Evolutionary conservation across 345 rosid species (phyloP).

Genomic region (Aegle marmelos): DNA sequence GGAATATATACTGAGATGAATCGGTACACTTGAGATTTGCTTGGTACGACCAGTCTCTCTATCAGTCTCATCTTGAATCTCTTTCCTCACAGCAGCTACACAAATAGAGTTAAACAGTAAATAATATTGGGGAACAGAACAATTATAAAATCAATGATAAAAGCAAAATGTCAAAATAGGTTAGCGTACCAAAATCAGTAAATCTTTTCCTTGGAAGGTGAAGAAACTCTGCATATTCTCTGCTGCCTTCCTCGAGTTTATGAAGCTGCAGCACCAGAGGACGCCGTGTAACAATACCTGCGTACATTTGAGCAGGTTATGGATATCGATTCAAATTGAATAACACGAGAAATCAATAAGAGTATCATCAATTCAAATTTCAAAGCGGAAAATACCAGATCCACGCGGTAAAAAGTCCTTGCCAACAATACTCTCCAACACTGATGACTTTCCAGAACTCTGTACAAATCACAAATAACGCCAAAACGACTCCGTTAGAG

Average conservation of each 20-base stretch:
- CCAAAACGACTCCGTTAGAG: conserved; percentile 1
- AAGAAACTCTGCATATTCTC: conserved; percentile 98
- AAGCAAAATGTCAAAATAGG: not conserved
- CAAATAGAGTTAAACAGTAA: not conserved
- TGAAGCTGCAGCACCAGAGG: conserved; percentile 99
- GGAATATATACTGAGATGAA: conserved; percentile 95
- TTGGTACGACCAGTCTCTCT: conserved; percentile 92
- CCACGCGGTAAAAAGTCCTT: conserved; percentile 99
- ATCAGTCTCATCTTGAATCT: conserved; percentile 98
- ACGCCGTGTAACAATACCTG: conserved; percentile 94
- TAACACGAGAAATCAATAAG: not conserved
- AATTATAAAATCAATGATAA: not conserved
- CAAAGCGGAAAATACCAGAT: conserved; percentile 53
- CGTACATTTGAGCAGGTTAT: conserved; percentile 15
- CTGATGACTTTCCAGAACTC: conserved; percentile 99
- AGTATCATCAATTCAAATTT: not conserved
- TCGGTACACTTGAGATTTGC: conserved; percentile 91
- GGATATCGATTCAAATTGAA: not conserved
- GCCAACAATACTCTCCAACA: conserved; percentile 93
- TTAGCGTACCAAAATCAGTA: conserved; percentile 73
- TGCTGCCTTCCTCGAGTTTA: conserved; percentile 81
- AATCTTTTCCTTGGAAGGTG: conserved; percentile 81
- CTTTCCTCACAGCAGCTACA: conserved; percentile 96
- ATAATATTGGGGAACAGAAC: not conserved
- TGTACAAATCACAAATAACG: conserved; percentile 18